Conservation (phyloP, 2,329 filamentous ascomycete genomes). For the Teratosphaeria viscida region DNA sequence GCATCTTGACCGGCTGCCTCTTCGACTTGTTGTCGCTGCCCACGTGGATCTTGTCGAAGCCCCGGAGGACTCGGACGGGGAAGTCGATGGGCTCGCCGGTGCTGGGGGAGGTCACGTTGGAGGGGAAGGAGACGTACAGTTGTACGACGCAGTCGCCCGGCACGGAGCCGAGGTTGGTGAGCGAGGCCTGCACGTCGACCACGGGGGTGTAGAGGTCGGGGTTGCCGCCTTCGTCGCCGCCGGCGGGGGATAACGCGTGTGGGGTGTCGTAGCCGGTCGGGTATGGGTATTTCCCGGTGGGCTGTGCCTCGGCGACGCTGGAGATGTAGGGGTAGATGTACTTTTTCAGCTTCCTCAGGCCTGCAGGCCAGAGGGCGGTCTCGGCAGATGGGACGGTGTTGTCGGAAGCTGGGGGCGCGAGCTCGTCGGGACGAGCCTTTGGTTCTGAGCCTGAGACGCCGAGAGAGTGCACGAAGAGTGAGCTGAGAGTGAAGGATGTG, state of each 20-base stretch:
- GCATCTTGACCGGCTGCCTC: constrained; percentile 14
- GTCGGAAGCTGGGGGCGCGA: constrained; percentile 46
- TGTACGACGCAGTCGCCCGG: constrained; percentile 47
- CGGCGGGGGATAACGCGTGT: constrained; percentile 49
- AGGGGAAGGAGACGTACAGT: constrained; percentile 42
- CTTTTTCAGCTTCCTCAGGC: constrained; percentile 52
- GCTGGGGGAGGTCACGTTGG: constrained; percentile 12
- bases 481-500: constrained; percentile 57
- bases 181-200: constrained; percentile 39
- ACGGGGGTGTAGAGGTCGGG: constrained; percentile 53
- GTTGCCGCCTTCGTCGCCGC: constrained; percentile 59
- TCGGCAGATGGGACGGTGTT: constrained; percentile 43
- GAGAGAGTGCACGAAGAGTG: constrained; percentile 34
- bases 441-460: constrained; percentile 28
- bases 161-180: constrained; percentile 53
- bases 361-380: constrained; percentile 51
- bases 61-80: constrained; percentile 36
- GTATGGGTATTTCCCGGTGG: constrained; percentile 35
- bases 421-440: constrained; percentile 26
- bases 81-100: constrained; percentile 27
- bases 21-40: constrained; percentile 7
- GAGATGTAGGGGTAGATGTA: constrained; percentile 65
- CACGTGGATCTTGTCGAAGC: constrained; percentile 32
- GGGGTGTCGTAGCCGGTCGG: constrained; percentile 44
- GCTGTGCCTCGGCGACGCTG: constrained; percentile 36